Base-by-base conservation (phyloP, 768 basidiomycete genomes). In the Termitomyces heimii region DNA sequence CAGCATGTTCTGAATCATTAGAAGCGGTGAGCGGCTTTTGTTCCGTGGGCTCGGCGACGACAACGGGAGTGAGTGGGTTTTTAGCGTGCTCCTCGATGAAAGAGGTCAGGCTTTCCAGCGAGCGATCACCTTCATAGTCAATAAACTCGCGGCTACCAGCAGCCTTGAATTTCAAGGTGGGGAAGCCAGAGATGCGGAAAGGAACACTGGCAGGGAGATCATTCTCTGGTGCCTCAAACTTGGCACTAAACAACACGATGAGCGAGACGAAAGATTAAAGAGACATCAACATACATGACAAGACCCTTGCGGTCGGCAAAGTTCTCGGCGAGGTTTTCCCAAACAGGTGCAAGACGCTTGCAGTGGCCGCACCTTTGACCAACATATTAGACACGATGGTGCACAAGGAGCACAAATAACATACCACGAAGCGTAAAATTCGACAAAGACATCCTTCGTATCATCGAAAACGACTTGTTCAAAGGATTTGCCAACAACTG, bases 381-480 rank as follows among this genome's bases (percentile, higher is more conserved):
- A 40, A 24, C 18, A 24, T 44, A 60, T 32, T 54, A 56, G 12
- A 28, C 4, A 20, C 18, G 54, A n/a, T 37, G 22, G 22, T 10
- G 4, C 5, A 0, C 42, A 29, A 31, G 46, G 31, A 9, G 16
- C 8, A 59, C 60, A 61, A 50, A 65, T 64, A 35, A 72, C 86
- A 44, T 71, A 95, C 97, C 97, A 99, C 49, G 93, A 84, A 48
- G 97, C 97, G 66, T 92, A 98, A 74, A 99, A 95, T 74, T 98
- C 96, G 62, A 98, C 79, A 66, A 99, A 94, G 65, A 98, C 88
- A 69, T 98, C 95, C 77, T 97, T 97, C 57, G 77, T 75, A 61
- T 94, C 89, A 67, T 97, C 92, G 60, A 82, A 85, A 34, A 92
- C 88, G 52, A 94, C 77, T 51, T 92, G 76, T 2, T 98, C 93